Conservation (phyloP, 2,329 filamentous ascomycete genomes). For the Lomentospora prolificans region DNA sequence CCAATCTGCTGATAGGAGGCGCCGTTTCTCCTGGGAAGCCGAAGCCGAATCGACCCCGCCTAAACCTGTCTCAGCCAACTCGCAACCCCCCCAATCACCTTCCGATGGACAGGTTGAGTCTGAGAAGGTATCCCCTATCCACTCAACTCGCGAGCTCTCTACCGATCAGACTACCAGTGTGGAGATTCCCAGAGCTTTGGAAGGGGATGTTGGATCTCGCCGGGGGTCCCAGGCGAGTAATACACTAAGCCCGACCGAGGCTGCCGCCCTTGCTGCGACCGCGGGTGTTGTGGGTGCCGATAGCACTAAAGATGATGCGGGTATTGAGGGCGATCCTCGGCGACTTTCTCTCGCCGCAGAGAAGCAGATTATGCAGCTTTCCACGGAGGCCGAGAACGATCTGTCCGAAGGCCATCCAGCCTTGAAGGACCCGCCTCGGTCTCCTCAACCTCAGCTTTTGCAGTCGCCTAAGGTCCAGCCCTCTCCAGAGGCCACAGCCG, state of each 20-base stretch:
- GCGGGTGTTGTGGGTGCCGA: not conserved
- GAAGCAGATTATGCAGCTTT: conserved; percentile 1
- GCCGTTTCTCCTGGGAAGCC: conserved; percentile 6
- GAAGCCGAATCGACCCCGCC: not conserved
- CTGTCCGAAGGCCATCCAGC: conserved; percentile 15
- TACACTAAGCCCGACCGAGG: not conserved
- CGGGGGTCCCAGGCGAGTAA: not conserved
- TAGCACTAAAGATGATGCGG: not conserved
- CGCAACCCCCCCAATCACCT: not conserved
- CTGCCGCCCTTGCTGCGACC: not conserved
- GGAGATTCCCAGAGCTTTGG: not conserved
- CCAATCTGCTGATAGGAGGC: not conserved
- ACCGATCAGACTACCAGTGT: not conserved
- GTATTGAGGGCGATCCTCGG: not conserved
- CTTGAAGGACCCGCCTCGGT: conserved; percentile 12
- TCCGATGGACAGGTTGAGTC: not conserved
- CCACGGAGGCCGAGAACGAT: not conserved
- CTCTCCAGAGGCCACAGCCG: not conserved
- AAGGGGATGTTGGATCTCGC: not conserved
- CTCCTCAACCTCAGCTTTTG: not conserved
- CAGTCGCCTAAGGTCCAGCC: not conserved
- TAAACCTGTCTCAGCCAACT: not conserved
- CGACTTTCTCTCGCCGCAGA: conserved; percentile 5
- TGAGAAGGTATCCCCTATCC: not conserved
- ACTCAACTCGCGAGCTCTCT: not conserved